Conservation (phyloP, 257 asterid species). For the Dorcoceras hygrometricum region DNA sequence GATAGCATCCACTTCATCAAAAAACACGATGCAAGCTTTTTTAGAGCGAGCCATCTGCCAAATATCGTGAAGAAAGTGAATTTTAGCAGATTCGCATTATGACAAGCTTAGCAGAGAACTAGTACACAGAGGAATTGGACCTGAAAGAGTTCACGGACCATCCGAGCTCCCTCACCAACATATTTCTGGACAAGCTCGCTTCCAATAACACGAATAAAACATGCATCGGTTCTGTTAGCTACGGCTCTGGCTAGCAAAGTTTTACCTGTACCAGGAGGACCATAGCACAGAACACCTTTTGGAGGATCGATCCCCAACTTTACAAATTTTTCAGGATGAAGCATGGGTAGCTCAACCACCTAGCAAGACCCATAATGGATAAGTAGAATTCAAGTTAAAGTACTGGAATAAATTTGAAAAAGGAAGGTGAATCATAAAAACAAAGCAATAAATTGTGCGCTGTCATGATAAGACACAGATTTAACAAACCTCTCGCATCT, state of each 20-base stretch:
- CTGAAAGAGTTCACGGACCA: constrained; percentile 99
- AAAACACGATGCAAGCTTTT: constrained; percentile 95
- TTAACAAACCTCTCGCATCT: constrained; percentile 86
- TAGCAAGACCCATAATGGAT: constrained; percentile 23
- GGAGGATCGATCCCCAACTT: constrained; percentile 99
- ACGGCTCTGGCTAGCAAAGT: constrained; percentile 95
- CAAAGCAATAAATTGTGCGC: constrained; percentile 4
- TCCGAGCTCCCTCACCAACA: constrained; percentile 99
- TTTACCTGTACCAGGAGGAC: constrained; percentile 99
- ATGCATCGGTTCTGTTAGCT: constrained; percentile 97
- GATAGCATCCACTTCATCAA: constrained; percentile 95
- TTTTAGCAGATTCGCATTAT: not conserved
- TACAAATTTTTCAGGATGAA: constrained; percentile 95
- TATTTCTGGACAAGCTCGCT: constrained; percentile 97
- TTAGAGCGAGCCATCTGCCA: constrained; percentile 98
- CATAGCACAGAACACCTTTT: constrained; percentile 95
- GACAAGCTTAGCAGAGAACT: not conserved
- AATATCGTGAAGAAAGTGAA: not conserved
- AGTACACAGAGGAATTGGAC: constrained; percentile 27
- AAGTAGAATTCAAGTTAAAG: not conserved
- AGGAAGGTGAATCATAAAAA: not conserved
- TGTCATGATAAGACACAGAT: not conserved
- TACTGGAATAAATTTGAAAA: not conserved
- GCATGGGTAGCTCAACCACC: constrained; percentile 99
- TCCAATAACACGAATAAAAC: constrained; percentile 95